A percentile compares a stretch with the other conserved stretches of the same genome.
These are phyloP conservation scores for Gaeumannomyces sp. DNA, from an alignment of 2,329 filamentous ascomycete genomes.

Conservation along the genomic window DNA sequence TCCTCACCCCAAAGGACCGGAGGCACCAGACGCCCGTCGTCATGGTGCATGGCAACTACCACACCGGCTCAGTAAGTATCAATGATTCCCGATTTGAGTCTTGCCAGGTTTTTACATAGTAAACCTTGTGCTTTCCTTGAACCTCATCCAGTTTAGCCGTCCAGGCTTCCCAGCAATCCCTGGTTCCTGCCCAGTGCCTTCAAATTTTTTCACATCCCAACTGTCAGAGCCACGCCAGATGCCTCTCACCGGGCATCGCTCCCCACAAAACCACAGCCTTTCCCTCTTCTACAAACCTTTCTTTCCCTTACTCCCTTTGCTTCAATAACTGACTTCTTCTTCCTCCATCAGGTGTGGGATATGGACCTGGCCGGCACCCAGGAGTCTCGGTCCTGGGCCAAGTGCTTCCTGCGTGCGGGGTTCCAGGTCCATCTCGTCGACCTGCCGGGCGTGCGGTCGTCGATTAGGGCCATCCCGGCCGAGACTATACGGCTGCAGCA, in stretches of 20 bases:
- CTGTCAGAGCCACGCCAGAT: not conserved
- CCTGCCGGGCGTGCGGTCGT: not conserved
- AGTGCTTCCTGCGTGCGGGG: not conserved
- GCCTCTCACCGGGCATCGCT: not conserved
- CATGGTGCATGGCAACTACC: conserved; percentile 14
- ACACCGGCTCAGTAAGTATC: conserved; percentile 11
- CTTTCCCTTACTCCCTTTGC: not conserved
- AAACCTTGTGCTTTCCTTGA: not conserved
- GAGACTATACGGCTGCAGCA: not conserved
- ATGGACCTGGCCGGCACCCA: not conserved
- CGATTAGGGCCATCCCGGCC: not conserved
- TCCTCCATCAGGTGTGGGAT: not conserved
- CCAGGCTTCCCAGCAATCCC: no score
- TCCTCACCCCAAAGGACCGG: not conserved
- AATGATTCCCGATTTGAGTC: not conserved
- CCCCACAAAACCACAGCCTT: not conserved
- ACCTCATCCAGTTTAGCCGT: not conserved
- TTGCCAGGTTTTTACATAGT: not conserved
- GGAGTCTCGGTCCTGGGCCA: not conserved
- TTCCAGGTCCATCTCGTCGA: not conserved
- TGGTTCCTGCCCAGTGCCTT: no score
- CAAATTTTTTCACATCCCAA: not conserved
- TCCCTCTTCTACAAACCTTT: not conserved
- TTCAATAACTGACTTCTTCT: not conserved
- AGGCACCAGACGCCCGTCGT: conserved; percentile 8